phyloP scores from a whole-genome alignment of 1,284 basidiomycete genomes.

The Filobasidium uniguttulatum region DNA sequence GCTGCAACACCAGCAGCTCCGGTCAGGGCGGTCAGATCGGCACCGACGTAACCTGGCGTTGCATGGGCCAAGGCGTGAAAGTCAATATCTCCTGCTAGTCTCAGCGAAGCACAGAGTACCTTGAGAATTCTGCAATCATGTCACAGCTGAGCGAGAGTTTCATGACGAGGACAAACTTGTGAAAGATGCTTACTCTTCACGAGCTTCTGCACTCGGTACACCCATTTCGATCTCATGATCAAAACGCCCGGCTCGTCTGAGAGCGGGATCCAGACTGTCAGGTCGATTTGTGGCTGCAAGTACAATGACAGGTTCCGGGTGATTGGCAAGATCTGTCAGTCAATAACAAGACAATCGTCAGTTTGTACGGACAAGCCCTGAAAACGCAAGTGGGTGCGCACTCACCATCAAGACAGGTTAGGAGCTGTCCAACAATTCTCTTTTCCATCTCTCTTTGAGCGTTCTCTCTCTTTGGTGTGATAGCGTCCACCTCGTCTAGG shows the following conservation, averaged over 20 bases:
- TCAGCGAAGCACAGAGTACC: constrained; percentile 60
- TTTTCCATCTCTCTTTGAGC: constrained; percentile 97
- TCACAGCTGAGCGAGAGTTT: constrained; percentile 4
- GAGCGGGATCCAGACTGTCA: constrained; percentile 82
- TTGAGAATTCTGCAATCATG: constrained; percentile 52
- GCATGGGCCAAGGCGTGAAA: constrained; percentile 70
- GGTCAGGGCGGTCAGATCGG: constrained; percentile 78
- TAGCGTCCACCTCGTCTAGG: constrained; percentile 96
- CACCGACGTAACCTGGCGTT: constrained; percentile 94
- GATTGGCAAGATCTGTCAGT: constrained; percentile 26
- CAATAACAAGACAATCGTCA: background rate
- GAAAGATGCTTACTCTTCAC: constrained; percentile 57
- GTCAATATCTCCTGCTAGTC: constrained; percentile 68
- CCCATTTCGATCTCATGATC: constrained; percentile 97
- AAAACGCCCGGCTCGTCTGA: constrained; percentile 84
- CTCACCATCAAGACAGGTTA: constrained; percentile 94
- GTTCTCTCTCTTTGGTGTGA: constrained; percentile 92
- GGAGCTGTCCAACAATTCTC: constrained; percentile 87
- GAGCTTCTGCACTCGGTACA: constrained; percentile 78
- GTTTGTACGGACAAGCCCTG: background rate
- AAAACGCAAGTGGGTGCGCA: background rate
- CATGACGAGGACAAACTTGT: background rate
- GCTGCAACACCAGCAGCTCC: constrained; percentile 90
- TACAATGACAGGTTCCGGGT: constrained; percentile 64
- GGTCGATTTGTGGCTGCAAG: constrained; percentile 94